Evolutionary conservation across 2,329 filamentous ascomycete genomes (phyloP).

Genomic region (Lachnellula willkommii): DNA sequence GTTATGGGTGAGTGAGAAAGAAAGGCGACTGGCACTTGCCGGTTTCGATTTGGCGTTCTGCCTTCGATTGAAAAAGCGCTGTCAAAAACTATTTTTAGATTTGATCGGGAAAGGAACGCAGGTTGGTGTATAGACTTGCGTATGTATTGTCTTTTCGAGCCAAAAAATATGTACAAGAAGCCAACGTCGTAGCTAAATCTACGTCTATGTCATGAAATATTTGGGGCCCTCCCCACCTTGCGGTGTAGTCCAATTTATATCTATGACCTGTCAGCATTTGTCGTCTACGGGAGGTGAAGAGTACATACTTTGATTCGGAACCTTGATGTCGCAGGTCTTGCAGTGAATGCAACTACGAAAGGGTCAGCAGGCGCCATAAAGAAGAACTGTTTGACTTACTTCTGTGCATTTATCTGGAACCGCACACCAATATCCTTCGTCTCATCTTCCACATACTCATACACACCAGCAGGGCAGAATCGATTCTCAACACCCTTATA

Average conservation of each 20-base stretch:
- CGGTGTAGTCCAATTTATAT: slow-evolving; percentile 95
- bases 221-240: slow-evolving; percentile 79
- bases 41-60: too few relatives aligned
- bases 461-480: slow-evolving; percentile 95
- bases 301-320: slow-evolving; percentile 61
- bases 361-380: neutral
- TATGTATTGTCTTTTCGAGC: neutral
- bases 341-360: slow-evolving; percentile 85
- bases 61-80: too few relatives aligned
- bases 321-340: slow-evolving; percentile 99
- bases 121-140: too few relatives aligned
- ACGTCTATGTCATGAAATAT: slow-evolving; percentile 56
- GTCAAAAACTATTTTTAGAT: too few relatives aligned
- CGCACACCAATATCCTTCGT: slow-evolving; percentile 81
- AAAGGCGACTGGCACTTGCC: too few relatives aligned
- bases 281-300: too few relatives aligned
- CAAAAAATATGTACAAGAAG: slow-evolving; percentile 14
- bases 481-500: slow-evolving; percentile 93
- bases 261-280: slow-evolving; percentile 35
- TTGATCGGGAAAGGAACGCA: too few relatives aligned
- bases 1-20: too few relatives aligned
- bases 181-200: neutral
- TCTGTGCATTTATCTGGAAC: slow-evolving; percentile 97
- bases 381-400: slow-evolving; percentile 55
- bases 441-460: slow-evolving; percentile 94